Evolutionary conservation across 805 yeast species (phyloP).

Genomic region (Wickerhamomyces queroliae): DNA sequence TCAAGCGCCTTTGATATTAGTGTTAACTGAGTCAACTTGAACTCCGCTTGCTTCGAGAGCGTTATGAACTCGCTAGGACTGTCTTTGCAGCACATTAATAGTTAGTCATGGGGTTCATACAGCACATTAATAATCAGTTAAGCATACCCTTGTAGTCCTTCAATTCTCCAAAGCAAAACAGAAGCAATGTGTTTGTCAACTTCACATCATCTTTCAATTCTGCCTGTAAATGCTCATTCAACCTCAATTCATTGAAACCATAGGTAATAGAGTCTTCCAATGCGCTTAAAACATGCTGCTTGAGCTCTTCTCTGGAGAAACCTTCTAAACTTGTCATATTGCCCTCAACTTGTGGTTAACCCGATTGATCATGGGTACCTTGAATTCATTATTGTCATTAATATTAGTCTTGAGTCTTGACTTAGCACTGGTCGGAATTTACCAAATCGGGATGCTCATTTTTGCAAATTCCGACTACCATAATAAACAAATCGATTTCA

Average conservation of each 20-base stretch:
- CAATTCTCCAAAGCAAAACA: conserved; percentile 21
- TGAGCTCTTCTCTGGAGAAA: neutral
- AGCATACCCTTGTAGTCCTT: conserved; percentile 8
- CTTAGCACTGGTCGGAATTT: too few relatives aligned
- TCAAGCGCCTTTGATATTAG: conserved; percentile 14
- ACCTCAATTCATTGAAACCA: conserved; percentile 21
- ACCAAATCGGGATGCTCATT: too few relatives aligned
- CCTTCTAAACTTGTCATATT: neutral
- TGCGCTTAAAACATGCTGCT: neutral
- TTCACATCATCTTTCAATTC: conserved; percentile 4
- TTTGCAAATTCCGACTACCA: too few relatives aligned
- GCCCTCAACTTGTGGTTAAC: too few relatives aligned
- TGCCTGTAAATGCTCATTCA: neutral
- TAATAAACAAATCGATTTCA: too few relatives aligned
- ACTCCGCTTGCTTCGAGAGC: conserved; percentile 8
- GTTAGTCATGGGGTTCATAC: too few relatives aligned
- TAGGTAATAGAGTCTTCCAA: conserved; percentile 15
- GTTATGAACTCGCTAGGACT: conserved; percentile 8
- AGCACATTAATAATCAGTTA: neutral
- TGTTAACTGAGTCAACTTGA: conserved; percentile 17
- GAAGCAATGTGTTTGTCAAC: conserved; percentile 15
- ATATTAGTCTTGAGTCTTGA: too few relatives aligned
- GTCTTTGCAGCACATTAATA: neutral
- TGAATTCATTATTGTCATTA: too few relatives aligned
- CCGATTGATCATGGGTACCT: too few relatives aligned